Evolutionary conservation across 1,284 basidiomycete species (phyloP).

Genomic region (Ganoderma multipileum): DNA sequence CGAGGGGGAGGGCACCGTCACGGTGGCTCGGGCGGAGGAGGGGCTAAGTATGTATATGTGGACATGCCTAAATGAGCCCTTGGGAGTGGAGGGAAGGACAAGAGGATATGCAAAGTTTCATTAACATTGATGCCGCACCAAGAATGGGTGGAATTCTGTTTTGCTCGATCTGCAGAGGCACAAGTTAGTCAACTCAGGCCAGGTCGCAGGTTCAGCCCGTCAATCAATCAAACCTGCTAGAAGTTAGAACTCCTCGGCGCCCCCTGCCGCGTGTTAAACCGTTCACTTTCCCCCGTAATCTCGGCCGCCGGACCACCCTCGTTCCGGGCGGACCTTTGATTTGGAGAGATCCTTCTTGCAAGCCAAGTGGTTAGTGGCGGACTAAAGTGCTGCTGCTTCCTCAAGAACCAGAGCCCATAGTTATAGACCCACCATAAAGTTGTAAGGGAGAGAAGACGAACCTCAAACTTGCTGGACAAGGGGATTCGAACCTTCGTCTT

Average conservation of each 20-base stretch:
- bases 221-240: conserved; percentile 40
- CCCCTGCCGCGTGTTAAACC: conserved; percentile 22
- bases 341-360: neutral
- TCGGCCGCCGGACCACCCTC: neutral
- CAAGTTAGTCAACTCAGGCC: conserved; percentile 23
- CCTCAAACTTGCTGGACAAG: too few species aligned
- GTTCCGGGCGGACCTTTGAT: neutral
- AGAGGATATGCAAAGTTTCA: conserved; percentile 23
- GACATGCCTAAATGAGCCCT: conserved; percentile 2
- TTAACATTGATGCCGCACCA: conserved; percentile 33
- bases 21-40: conserved; percentile 1
- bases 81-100: neutral
- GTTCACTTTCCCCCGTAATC: neutral
- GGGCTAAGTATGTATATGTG: conserved; percentile 9
- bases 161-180: conserved; percentile 30
- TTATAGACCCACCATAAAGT: neutral
- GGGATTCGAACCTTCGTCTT: too few species aligned
- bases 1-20: conserved; percentile 5
- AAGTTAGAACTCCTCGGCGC: conserved; percentile 24
- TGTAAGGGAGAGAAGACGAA: neutral
- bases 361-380: neutral
- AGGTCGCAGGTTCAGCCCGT: conserved; percentile 18
- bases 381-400: neutral
- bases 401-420: too few species aligned
- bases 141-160: conserved; percentile 29